These are phyloP conservation scores for Fusarium sp. DNA, from an alignment of 2,329 filamentous ascomycete genomes.

Conservation along the genomic window DNA sequence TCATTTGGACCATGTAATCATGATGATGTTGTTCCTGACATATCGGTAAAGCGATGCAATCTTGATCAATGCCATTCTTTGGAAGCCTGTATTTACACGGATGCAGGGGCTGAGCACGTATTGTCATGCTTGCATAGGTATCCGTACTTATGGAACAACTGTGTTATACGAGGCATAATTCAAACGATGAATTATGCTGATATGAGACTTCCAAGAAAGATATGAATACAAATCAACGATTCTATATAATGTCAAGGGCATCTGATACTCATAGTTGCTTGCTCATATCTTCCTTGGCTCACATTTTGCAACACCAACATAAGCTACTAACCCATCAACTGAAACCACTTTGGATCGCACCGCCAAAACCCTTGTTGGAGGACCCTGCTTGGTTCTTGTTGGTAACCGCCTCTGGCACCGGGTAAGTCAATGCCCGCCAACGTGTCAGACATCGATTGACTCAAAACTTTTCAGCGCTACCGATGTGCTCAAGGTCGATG, in stretches of 20 bases:
- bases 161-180: not conserved
- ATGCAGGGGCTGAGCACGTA: not conserved
- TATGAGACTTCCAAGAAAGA: too few species aligned
- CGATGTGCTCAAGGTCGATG: constrained; percentile 1
- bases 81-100: not conserved
- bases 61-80: not conserved
- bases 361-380: constrained; percentile 22
- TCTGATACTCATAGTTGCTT: not conserved
- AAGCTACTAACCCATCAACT: constrained; percentile 10
- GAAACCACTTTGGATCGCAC: constrained; percentile 25
- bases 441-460: constrained; percentile 30
- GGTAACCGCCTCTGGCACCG: constrained; percentile 15
- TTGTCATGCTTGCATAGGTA: not conserved
- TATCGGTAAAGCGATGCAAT: not conserved
- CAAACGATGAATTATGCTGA: not conserved
- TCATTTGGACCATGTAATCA: not conserved
- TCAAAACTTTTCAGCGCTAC: not conserved
- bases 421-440: constrained; percentile 14
- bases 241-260: not conserved
- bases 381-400: constrained; percentile 15
- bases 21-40: not conserved
- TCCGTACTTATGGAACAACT: not conserved
- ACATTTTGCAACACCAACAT: constrained; percentile 10
- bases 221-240: too few species aligned
- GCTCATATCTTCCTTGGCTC: not conserved